Percentiles rank a stretch among this genome's conserved stretches.
Conservation (phyloP, 257 asterid genomes). For the Prunella vulgaris region DNA sequence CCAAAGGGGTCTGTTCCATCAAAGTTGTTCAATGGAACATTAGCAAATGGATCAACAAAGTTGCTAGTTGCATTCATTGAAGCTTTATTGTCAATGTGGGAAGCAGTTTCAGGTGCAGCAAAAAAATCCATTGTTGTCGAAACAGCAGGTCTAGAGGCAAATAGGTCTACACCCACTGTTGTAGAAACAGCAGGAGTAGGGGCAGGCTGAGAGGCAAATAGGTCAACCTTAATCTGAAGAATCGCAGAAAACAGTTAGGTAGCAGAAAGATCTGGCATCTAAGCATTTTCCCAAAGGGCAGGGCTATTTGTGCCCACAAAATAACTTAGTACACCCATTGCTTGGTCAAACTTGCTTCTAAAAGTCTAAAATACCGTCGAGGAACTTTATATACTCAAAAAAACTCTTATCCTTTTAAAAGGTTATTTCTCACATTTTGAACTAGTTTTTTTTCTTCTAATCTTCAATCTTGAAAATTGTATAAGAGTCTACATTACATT, state of each 20-base stretch:
- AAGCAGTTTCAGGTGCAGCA: constrained; percentile 48
- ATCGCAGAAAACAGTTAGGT: constrained; percentile 13
- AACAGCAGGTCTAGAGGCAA: constrained; percentile 60
- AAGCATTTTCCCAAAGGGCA: background rate
- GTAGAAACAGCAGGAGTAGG: constrained; percentile 47
- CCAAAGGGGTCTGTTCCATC: constrained; percentile 68
- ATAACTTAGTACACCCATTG: too few species aligned
- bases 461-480: too few species aligned
- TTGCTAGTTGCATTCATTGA: constrained; percentile 35
- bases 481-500: too few species aligned
- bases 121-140: constrained; percentile 65
- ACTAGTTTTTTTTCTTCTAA: too few species aligned
- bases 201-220: constrained; percentile 66
- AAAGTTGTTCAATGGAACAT: constrained; percentile 68
- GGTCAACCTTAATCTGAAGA: constrained; percentile 57
- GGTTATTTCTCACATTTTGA: too few species aligned
- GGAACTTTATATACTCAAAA: too few species aligned
- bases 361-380: too few species aligned
- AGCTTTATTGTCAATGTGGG: constrained; percentile 36
- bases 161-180: constrained; percentile 52
- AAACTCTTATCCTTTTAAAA: too few species aligned
- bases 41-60: constrained; percentile 70
- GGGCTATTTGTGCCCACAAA: too few species aligned
- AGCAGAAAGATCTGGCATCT: background rate
- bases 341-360: too few species aligned